Percentiles rank a stretch among this genome's conserved stretches.
phyloP scores from a whole-genome alignment of 1,284 basidiomycete species.

The Mycosarcoma maydis region DNA sequence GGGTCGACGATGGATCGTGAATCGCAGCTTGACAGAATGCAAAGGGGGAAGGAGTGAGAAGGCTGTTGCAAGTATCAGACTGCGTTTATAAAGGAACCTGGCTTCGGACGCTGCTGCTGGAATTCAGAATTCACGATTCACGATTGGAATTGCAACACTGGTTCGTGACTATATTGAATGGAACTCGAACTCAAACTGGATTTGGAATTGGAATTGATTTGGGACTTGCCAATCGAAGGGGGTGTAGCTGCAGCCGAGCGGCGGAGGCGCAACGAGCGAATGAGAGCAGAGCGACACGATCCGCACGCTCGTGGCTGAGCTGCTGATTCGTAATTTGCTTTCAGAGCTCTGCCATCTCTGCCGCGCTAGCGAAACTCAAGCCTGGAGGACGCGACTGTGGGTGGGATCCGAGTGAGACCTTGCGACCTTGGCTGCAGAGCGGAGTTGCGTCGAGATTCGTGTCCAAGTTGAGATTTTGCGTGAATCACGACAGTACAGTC shows the following conservation, averaged over 20 bases:
- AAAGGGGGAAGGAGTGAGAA: neutral
- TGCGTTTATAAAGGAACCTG: conserved; percentile 1
- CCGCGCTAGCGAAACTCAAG: neutral
- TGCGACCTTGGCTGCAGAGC: neutral
- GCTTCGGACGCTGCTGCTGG: neutral
- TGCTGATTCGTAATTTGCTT: too few species aligned
- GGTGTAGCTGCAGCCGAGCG: conserved; percentile 25
- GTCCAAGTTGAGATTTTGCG: too few species aligned
- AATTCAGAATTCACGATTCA: too few species aligned
- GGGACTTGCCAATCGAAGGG: neutral
- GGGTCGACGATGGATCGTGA: neutral
- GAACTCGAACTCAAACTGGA: neutral
- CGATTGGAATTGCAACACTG: too few species aligned
- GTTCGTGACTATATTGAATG: too few species aligned
- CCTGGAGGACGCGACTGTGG: neutral
- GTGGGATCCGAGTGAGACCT: neutral
- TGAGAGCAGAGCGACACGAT: conserved; percentile 6
- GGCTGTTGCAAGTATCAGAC: neutral
- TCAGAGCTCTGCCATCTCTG: too few species aligned
- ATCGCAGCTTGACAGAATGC: neutral
- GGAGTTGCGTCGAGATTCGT: neutral
- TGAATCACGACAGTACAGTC: too few species aligned
- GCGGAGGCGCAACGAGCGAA: conserved; percentile 24
- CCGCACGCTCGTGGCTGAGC: too few species aligned
- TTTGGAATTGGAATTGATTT: neutral